Base-by-base conservation (phyloP, 1,284 basidiomycete genomes). In the Ceratobasidium sp. region DNA sequence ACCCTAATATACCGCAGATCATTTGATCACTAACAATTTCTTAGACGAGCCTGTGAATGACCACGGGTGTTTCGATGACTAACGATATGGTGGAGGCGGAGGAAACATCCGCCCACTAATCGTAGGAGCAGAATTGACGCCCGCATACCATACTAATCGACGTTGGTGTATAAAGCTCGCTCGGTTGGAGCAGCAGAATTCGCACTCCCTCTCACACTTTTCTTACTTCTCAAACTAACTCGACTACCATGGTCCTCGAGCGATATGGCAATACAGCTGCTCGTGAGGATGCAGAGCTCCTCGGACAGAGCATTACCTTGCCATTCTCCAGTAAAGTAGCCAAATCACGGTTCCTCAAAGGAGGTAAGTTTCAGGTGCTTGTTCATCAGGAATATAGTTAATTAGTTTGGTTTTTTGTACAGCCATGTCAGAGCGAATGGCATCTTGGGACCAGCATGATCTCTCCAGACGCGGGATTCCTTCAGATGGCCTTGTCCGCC, bases 381-480 rank as follows among this genome's bases (percentile, higher is more conserved):
- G n/a, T 36, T 33, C 29, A 36, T 6, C 36, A 3, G 31, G 7
- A 9, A 17, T n/a, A 17, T n/a, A 4, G 50, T 36, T 3, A 33
- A 2, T 60, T 17, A 60, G 17, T 27, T 17, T 19, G 22, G 5
- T 41, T 41, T 41, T 41, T 41, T 11, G 36, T 41, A 4, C 36
- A 67, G 65, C 65, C 17, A 33, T 54, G 29, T 54, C 48, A 15
- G 65, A 67, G 31, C 65, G 50, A 48, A 67, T 67, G 65, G 51
- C 65, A 31, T 67, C 65, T 22, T 67, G 65, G 65, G 65, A 67
- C 27, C 65, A 67, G 29, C 29, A 67, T 24, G 65, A 67, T n/a
- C 27, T 50, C 51, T 67, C 65, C 27, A 67, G 54, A 27, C 65
- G 65, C 1, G 65, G 65, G 24, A 31, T 67, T 45, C 48, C 50